These are phyloP conservation scores for Scortechinia acanthostroma DNA, from an alignment of 2,329 filamentous ascomycete genomes.

Conservation along the genomic window DNA sequence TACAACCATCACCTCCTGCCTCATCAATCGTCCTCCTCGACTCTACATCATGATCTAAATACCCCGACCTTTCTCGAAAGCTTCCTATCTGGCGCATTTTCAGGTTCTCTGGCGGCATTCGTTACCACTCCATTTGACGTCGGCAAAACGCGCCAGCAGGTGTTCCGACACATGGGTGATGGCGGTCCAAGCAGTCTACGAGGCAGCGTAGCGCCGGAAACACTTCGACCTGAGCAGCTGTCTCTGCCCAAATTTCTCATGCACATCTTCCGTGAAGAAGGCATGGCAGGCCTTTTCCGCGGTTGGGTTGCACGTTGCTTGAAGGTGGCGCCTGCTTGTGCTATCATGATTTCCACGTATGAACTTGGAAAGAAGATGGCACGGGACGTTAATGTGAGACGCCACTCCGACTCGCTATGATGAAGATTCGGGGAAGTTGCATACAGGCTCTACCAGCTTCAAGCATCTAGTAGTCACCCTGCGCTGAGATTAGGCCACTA, in stretches of 20 bases:
- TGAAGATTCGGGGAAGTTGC: too few relatives aligned
- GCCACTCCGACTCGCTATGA: too few relatives aligned
- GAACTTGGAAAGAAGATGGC: constrained; percentile 65
- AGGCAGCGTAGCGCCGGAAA: constrained; percentile 14
- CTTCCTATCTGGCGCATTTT: constrained; percentile 53
- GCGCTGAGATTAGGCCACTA: too few relatives aligned
- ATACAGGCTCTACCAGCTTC: too few relatives aligned
- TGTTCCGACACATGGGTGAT: constrained; percentile 19
- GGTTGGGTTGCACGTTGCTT: constrained; percentile 59
- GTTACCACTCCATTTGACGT: constrained; percentile 66
- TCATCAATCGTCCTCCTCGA: background rate
- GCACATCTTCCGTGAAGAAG: constrained; percentile 58
- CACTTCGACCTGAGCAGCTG: constrained; percentile 37
- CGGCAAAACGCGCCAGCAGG: constrained; percentile 64
- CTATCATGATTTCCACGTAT: constrained; percentile 57
- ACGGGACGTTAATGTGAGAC: constrained; percentile 40
- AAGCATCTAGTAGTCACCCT: too few relatives aligned
- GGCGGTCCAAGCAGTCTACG: constrained; percentile 21
- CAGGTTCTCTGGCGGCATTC: constrained; percentile 56
- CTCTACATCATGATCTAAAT: constrained; percentile 3
- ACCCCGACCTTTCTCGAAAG: constrained; percentile 49
- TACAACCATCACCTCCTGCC: background rate
- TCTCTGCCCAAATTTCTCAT: constrained; percentile 54
- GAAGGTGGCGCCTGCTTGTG: constrained; percentile 66
- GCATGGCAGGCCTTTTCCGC: constrained; percentile 50